Evolutionary conservation across 164 flowering plant species (phyloP).

Genomic region (Piper longum): DNA sequence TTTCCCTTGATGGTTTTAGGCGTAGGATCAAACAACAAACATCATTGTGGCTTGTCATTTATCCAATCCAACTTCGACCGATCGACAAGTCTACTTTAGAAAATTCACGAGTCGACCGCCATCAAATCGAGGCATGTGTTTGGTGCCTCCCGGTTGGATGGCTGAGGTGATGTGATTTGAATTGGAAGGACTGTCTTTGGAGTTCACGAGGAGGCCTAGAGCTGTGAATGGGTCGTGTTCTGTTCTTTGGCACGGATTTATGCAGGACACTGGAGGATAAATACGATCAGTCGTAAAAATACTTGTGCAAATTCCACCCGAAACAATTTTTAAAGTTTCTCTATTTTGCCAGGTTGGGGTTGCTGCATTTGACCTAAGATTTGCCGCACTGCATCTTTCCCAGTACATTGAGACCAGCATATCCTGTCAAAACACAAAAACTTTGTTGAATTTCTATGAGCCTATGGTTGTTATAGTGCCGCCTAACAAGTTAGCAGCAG

Average conservation of each 20-base stretch:
- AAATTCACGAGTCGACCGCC: no score
- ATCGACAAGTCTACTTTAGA: no score
- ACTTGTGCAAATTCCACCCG: background rate
- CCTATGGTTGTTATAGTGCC: conserved; percentile 78
- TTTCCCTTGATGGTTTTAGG: no score
- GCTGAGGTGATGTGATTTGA: no score
- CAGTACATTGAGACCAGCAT: conserved; percentile 95
- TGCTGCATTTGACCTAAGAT: conserved; percentile 89
- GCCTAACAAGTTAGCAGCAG: conserved; percentile 81
- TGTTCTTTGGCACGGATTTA: background rate
- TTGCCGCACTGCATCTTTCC: conserved; percentile 91
- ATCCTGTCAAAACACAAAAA: conserved; percentile 86
- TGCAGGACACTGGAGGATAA: background rate
- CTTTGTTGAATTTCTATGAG: conserved; percentile 82
- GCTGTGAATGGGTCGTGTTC: no score
- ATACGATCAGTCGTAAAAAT: background rate
- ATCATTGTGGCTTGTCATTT: no score
- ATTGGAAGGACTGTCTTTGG: no score
- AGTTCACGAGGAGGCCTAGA: no score
- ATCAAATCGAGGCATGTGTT: no score
- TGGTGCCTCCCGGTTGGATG: no score
- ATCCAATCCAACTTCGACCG: no score
- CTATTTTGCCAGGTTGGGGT: conserved; percentile 61
- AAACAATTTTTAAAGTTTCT: background rate
- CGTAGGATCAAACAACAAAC: no score